Evolutionary conservation across 2,329 filamentous ascomycete species (phyloP), one percentile per base, ranked within the genome.

Genomic region (Stagonosporopsis cucurbitacearum): DNA sequence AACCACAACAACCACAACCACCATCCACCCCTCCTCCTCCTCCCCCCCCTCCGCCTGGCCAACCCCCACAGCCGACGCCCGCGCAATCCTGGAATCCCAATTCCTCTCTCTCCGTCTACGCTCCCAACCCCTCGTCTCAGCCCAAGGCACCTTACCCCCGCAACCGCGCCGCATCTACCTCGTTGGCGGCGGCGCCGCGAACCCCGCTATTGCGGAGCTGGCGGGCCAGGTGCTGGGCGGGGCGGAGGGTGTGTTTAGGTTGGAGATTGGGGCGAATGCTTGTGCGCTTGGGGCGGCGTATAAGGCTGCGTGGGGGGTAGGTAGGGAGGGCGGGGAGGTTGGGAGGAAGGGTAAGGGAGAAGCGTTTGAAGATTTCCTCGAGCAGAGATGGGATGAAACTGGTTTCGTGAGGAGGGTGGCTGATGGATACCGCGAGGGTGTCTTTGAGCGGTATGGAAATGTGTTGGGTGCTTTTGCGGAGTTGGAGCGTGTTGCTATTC

Each of bases 201-300:
- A 98, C 81, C 87, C 88, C 4, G 92, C 94, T 44, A 97, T 98
- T 67, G 91, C 92, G 6, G 83, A 88, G 55, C 86, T 96, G 43
- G 85, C 93, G 4, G 94, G 92, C 23, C 88, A 96, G 68, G 92
- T 98, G 2, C 85, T 99, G 2, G 95, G 95, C 48, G 91, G 91
- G 30, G 84, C 83, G 2, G 95, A 98, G 60, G 95, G 95, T 22
- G 91, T 98, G 23, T 99, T 92, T 79, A 90, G 89, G 77, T 86
- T 99, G 13, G 93, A 98, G 71, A 92, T 98, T 5, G 94, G 95
- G 23, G 92, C 93, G 23, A 97, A 96, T 78, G 94, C 95, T 2
- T 99, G 95, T 77, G 95, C 94, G 11, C 79, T 98, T 13, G 95
- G 95, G 13, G 92, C 92, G 6, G 94, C 94, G 23, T 97, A 98